Evolutionary conservation across 2,329 filamentous ascomycete genomes (phyloP), one percentile per base, ranked within the genome.

Genomic region (Botrytis byssoidea): DNA sequence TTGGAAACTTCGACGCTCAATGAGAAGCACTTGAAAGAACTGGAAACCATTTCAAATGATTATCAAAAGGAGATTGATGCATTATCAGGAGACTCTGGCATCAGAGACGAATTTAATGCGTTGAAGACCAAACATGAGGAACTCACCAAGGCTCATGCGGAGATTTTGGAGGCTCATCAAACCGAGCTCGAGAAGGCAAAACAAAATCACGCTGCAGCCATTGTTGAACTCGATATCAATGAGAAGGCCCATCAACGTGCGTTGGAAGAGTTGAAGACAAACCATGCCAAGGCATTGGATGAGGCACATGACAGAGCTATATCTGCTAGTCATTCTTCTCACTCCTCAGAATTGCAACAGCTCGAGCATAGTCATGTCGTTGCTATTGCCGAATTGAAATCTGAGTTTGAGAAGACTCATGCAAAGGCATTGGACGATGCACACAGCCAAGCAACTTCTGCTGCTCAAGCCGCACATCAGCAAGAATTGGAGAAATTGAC

Each of bases 11-110:
- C 72, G 10, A 37, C 72, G 32, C 68, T 74, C 4, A 65, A 74
- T 35, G 72, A 74, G 67, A 85, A 87, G 57, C 88, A 91, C 78
- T 85, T 88, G 74, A 85, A 87, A 76, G 87, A 89, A 79, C 84
- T 91, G 76, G 84, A 87, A 80, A 86, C 85, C 74, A 81, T 91
- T 72, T 88, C 88, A 1, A 83, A 87, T 75, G 89, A 91, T 76
- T 90, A 90, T 76, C 87, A 91, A 79, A 85, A 86, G n/a, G 89
- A 91, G 80, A 90, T 91, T 71, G 89, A 91, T 78, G 87, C 86
- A 73, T 85, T 91, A 25, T 86, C 87, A 73, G 89, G 88, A 35
- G 88, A 91, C 75, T 88, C 89, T 22, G 88, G 88, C 79, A 89
- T 90, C 82, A 90, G 89, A 83, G 86, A 87, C 76, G 88, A 90